phyloP scores from a whole-genome alignment of 1,284 basidiomycete species.

The Ceratobasidium sp. region DNA sequence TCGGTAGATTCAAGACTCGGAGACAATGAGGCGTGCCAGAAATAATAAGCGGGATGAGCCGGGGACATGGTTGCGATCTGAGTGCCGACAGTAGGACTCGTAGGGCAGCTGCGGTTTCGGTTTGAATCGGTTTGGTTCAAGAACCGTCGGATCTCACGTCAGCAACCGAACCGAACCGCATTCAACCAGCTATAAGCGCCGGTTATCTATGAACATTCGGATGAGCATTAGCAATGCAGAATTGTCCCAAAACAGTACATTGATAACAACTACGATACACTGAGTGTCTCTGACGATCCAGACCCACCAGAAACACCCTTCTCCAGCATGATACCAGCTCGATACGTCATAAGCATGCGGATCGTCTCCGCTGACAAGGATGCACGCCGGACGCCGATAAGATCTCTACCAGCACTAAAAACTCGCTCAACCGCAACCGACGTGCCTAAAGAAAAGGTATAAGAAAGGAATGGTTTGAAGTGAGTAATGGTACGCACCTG shows the following conservation, averaged over 20 bases:
- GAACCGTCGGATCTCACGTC: not conserved
- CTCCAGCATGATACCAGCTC: not conserved
- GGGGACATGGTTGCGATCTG: too few species aligned
- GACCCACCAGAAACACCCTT: not conserved
- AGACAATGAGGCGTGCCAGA: too few species aligned
- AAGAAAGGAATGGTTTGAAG: too few species aligned
- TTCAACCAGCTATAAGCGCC: not conserved
- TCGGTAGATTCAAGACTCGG: too few species aligned
- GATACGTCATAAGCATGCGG: not conserved
- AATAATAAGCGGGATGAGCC: too few species aligned
- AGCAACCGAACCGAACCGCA: not conserved
- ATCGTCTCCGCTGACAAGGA: not conserved
- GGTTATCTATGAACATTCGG: not conserved
- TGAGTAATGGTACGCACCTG: constrained; percentile 1
- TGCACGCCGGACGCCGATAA: not conserved
- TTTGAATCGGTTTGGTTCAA: not conserved
- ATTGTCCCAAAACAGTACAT: too few species aligned
- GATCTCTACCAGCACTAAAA: not conserved
- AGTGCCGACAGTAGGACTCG: too few species aligned
- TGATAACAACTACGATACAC: too few species aligned
- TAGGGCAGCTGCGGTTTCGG: not conserved
- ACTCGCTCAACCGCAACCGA: not conserved
- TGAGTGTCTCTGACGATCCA: too few species aligned
- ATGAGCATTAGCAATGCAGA: not conserved
- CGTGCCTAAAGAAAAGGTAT: not conserved